Evolutionary conservation across 2,329 filamentous ascomycete genomes (phyloP).

Genomic region (Fusarium kyushuense): DNA sequence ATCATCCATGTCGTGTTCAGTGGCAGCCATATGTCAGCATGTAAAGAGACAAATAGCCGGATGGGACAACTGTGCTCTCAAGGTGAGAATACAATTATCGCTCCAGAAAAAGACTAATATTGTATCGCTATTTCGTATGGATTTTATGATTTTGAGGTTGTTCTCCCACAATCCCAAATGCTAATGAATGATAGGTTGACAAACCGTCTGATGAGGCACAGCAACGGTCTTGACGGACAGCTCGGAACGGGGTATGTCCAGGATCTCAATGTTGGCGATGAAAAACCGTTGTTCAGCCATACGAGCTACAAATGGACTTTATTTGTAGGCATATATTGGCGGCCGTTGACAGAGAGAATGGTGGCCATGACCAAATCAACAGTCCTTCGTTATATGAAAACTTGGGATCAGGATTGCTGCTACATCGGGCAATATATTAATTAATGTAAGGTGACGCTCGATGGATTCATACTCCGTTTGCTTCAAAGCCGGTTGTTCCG

Average conservation of each 20-base stretch:
- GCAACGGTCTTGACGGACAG: conserved; percentile 20
- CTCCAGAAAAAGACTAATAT: not conserved
- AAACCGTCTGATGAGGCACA: conserved; percentile 18
- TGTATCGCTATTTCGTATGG: not conserved
- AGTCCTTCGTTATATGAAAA: not conserved
- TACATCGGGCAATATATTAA: conserved; percentile 2
- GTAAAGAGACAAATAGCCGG: not conserved
- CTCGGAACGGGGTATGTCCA: conserved; percentile 22
- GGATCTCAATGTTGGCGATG: conserved; percentile 6
- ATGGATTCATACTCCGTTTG: not conserved
- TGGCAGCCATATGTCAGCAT: not conserved
- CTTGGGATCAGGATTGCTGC: not conserved
- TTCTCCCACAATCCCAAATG: not conserved
- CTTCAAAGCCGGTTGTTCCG: conserved; percentile 1
- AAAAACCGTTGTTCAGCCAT: not conserved
- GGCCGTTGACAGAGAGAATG: not conserved
- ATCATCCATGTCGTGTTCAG: not conserved
- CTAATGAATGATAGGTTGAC: not conserved
- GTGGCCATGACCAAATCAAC: not conserved
- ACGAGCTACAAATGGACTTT: not conserved
- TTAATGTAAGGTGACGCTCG: conserved; percentile 9
- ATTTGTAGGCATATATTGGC: not conserved
- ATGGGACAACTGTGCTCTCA: not conserved
- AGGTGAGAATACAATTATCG: not conserved
- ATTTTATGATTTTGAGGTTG: not conserved